phyloP scores from a whole-genome alignment of 2,329 filamentous ascomycete genomes.

The Botryosphaeria agaves region DNA sequence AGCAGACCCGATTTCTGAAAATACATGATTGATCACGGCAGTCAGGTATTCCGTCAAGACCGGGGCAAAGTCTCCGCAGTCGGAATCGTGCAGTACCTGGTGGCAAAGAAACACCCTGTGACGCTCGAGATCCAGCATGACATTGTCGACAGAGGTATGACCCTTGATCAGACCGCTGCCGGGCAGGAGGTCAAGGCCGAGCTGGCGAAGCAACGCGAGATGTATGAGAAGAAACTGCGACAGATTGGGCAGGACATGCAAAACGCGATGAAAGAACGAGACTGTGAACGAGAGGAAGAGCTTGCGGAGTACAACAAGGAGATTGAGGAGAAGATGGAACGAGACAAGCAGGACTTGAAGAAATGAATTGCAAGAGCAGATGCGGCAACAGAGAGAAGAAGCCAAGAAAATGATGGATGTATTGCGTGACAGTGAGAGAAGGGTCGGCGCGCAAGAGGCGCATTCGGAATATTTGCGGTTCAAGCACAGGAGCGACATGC shows the following conservation, averaged over 20 bases:
- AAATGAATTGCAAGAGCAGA: conserved; percentile 4
- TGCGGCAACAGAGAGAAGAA: conserved; percentile 6
- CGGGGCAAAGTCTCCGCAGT: conserved; percentile 6
- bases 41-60: conserved; percentile 5
- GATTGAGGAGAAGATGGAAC: conserved; percentile 2
- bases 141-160: conserved; percentile 8
- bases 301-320: conserved; percentile 2
- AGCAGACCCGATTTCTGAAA: conserved; percentile 7
- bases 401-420: conserved; percentile 5
- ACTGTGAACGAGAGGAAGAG: conserved; percentile 5
- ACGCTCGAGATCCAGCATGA: conserved; percentile 9
- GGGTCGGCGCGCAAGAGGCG: not conserved
- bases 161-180: conserved; percentile 7
- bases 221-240: conserved; percentile 5
- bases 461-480: not conserved
- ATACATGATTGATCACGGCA: conserved; percentile 7
- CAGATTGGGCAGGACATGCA: conserved; percentile 6
- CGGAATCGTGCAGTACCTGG: conserved; percentile 5
- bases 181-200: conserved; percentile 7
- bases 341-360: not conserved
- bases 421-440: not conserved
- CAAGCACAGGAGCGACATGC: not conserved
- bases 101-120: conserved; percentile 3
- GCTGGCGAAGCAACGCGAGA: conserved; percentile 4
- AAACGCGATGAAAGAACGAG: conserved; percentile 3